Percentiles rank a stretch among this genome's conserved stretches.
phyloP scores from a whole-genome alignment of 2,329 filamentous ascomycete species.

The Alternaria solani region DNA sequence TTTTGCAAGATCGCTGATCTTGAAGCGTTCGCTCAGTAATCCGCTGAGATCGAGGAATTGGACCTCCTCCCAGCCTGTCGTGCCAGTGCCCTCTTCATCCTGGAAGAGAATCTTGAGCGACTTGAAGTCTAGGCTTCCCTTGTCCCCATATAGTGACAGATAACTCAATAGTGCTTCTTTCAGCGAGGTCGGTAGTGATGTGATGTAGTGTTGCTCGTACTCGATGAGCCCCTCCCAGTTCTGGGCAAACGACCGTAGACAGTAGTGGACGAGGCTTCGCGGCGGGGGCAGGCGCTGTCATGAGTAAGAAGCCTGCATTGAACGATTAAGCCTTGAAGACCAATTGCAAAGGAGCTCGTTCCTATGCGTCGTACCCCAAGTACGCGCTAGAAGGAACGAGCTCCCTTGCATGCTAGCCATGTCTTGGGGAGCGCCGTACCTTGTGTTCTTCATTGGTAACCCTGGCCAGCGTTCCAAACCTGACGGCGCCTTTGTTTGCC shows the following conservation, averaged over 20 bases:
- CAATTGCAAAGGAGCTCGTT: not conserved
- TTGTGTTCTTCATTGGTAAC: slow-evolving; percentile 36
- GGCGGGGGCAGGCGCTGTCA: slow-evolving; percentile 41
- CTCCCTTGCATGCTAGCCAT: not conserved
- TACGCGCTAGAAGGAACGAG: no score
- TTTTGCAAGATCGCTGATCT: slow-evolving; percentile 59
- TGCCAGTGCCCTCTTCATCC: slow-evolving; percentile 41
- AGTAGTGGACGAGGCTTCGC: slow-evolving; percentile 58
- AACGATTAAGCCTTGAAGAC: slow-evolving; percentile 21
- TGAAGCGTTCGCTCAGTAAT: slow-evolving; percentile 59
- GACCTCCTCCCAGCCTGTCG: slow-evolving; percentile 55
- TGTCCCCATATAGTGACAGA: slow-evolving; percentile 59
- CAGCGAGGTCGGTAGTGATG: slow-evolving; percentile 59
- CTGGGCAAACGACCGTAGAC: slow-evolving; percentile 62
- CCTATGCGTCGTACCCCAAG: no score
- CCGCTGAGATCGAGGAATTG: slow-evolving; percentile 62
- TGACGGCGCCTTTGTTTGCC: slow-evolving; percentile 12
- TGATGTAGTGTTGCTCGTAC: slow-evolving; percentile 65
- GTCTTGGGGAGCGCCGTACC: slow-evolving; percentile 23
- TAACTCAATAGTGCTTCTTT: slow-evolving; percentile 66
- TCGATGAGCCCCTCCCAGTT: slow-evolving; percentile 66
- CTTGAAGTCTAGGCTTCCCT: slow-evolving; percentile 51
- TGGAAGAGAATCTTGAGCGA: slow-evolving; percentile 62
- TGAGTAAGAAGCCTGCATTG: slow-evolving; percentile 33
- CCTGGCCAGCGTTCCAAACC: slow-evolving; percentile 37